Base-by-base conservation (phyloP, 495 filamentous ascomycete genomes). In the Aspergillus incahuasiensis region DNA sequence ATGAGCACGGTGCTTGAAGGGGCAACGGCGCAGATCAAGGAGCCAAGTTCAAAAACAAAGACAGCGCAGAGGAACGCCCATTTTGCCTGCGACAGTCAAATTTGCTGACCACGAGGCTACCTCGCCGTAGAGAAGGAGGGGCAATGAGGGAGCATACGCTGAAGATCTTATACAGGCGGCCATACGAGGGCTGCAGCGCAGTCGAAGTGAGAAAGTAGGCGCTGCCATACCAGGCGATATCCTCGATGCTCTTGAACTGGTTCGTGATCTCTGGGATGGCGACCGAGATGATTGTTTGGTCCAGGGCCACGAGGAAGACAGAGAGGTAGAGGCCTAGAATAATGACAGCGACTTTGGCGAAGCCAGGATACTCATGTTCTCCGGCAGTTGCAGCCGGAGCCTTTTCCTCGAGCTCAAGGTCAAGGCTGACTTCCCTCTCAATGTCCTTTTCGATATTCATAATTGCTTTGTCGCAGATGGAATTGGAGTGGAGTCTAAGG, bases 21-120 rank as follows among this genome's bases (percentile, higher is more conserved):
- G 5, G 89, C 86, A 3, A 80, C 79, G 46, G 79, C 88, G 63
- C 87, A 91, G 50, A 92, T 73, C 35, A 86, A 63, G 21, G 80
- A 85, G 20, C 88, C 88, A 28, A 89, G 41, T 57, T 90, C 88
- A 64, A 92, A 91, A 54, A 92, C 63, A 53, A 67, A 62, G 55
- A 90, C 80, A 54, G 83, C 81, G 24, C 63, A 58, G 0, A 90
- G 72, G 68, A 82, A 90, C 13, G 22, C 41, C 52, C 52, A 55
- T 52, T 84, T 80, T 19, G 74, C 59, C 57, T 74, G 16, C 2
- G 12, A 15, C 32, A 11, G 32, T 35, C 9, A 35, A n/a, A n/a
- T n/a, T n/a, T n/a, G n/a, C n/a, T n/a, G 32, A 35, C 32, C 12
- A 35, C 3, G 32, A 3, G 2, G 9, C 32, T 35, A 2, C 9